Evolutionary conservation across 169 alveolate genomes (phyloP).

Genomic region (Eimeria praecox): DNA sequence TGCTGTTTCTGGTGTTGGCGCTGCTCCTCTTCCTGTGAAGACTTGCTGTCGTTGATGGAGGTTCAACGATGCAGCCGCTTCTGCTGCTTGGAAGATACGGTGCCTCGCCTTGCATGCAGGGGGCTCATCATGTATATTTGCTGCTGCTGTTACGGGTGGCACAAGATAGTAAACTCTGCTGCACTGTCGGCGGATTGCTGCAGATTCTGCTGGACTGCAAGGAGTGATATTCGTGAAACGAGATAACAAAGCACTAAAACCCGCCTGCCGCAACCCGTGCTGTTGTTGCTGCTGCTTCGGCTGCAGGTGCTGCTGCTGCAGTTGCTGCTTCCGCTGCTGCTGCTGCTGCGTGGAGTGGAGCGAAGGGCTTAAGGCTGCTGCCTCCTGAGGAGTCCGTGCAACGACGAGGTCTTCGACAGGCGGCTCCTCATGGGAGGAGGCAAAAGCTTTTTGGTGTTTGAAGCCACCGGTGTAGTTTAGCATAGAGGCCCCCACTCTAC

Average conservation of each 20-base stretch:
- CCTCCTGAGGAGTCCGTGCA: neutral
- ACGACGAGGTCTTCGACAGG: neutral
- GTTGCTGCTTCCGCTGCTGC: neutral
- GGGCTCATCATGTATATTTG: neutral
- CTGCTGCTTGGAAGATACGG: neutral
- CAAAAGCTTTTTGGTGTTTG: neutral
- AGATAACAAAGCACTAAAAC: neutral
- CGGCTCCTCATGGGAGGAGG: neutral
- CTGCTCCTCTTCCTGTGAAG: neutral
- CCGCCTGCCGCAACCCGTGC: neutral
- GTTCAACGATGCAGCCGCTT: neutral
- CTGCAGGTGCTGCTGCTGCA: slow-evolving; percentile 15
- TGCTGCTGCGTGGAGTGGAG: neutral
- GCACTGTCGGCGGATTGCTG: neutral
- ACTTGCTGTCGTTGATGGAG: neutral
- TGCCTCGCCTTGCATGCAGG: neutral
- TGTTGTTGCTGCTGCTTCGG: neutral
- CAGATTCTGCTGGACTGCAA: slow-evolving; percentile 12
- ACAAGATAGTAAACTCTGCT: neutral
- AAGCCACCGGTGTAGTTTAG: neutral
- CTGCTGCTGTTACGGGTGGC: neutral
- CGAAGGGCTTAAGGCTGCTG: neutral
- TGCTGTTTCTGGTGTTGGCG: neutral
- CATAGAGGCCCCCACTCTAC: neutral
- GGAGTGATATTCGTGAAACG: neutral